Base-by-base conservation (phyloP, 1,139 yeast genomes). In the Trichomonascaceae sp. region DNA sequence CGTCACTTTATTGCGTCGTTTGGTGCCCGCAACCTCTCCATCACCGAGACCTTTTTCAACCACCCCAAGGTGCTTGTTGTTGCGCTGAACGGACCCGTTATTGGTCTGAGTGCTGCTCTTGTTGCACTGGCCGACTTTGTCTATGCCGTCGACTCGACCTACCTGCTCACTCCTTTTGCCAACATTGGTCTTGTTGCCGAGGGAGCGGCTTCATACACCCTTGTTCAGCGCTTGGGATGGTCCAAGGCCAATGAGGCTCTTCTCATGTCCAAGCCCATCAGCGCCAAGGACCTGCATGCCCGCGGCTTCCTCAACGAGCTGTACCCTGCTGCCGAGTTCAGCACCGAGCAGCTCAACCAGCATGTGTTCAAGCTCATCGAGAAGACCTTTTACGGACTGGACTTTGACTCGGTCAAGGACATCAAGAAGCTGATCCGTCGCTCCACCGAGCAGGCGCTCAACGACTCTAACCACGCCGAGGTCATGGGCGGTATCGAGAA, bases 31-130 rank as follows among this genome's bases (percentile, higher is more conserved):
- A 84, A 84, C 54, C 67, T 75, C 17, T 74, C 68, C 48, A 59
- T 82, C 38, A 76, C 92, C 5, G 72, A 75, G 42, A 62, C 78
- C 29, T 75, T 81, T 55, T 71, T 73, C 45, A 70, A 73, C 48
- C 95, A 84, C 54, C 61, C 68, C 16, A 85, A 84, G 56, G 66
- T 82, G 4, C 61, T 84, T 34, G 76, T 76, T 17, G 74, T 75
- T 27, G 87, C 89, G 9, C 64, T 84, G 40, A 84, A 84, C 48
- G 95, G 96, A 1, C 94, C 95, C 0, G 93, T 75, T 9, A 71
- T 84, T 43, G 96, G 96, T 0, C 66, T 84, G 41, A 62, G 76
- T 29, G 74, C 92, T 3, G 85, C 87, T 1, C 57, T 84, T 35
- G 76, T 82, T 18, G 71, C 79, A 16, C 62, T 79, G 40, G 75